Evolutionary conservation across 257 asterid genomes (phyloP).

Genomic region (Przewalskia tangutica): DNA sequence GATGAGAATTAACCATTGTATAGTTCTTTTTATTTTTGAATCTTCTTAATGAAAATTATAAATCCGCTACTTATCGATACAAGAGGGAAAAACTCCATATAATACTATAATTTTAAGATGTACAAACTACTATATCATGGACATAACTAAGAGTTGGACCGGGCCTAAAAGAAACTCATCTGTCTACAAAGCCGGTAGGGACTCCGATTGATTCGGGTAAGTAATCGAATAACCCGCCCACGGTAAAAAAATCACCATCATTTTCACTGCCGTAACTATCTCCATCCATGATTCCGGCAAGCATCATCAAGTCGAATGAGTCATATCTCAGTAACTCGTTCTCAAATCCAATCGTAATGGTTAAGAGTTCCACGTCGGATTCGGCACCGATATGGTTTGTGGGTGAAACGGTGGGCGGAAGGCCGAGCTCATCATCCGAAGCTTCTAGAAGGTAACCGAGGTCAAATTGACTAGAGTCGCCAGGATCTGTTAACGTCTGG

Average conservation of each 20-base stretch:
- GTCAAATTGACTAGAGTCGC: constrained; percentile 16
- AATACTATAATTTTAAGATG: background rate
- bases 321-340: constrained; percentile 18
- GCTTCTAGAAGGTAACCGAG: constrained; percentile 38
- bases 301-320: constrained; percentile 16
- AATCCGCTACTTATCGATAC: no score
- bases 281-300: constrained; percentile 7
- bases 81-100: no score
- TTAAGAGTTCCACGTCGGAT: background rate
- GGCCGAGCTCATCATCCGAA: constrained; percentile 40
- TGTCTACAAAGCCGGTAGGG: constrained; percentile 19
- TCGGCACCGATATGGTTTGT: background rate
- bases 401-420: constrained; percentile 18
- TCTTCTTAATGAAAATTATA: no score
- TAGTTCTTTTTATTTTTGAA: no score
- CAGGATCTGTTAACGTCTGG: constrained; percentile 10
- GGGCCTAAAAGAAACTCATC: background rate
- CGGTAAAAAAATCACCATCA: constrained; percentile 13
- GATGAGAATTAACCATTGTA: no score
- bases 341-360: constrained; percentile 4
- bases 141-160: background rate
- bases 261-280: background rate
- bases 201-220: constrained; percentile 17
- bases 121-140: constrained; percentile 11
- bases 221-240: constrained; percentile 24